phyloP scores from a whole-genome alignment of 2,329 filamentous ascomycete species.

The Beauveria sp. region DNA sequence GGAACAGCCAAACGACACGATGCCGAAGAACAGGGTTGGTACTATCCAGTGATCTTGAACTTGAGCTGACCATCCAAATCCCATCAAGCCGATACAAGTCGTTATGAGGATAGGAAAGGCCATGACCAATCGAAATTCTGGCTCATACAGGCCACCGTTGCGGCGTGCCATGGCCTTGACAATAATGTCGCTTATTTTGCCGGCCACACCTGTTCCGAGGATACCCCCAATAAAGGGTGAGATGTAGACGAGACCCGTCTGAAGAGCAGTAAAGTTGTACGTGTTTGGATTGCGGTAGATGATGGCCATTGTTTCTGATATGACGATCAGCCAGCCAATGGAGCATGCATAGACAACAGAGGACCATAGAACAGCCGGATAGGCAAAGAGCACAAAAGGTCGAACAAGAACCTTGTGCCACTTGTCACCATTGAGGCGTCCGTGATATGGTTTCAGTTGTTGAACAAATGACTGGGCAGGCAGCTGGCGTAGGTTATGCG shows the following conservation, averaged over 20 bases:
- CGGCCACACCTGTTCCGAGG: conserved; percentile 85
- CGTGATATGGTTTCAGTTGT: conserved; percentile 69
- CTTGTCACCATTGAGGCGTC: conserved; percentile 66
- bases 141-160: conserved; percentile 92
- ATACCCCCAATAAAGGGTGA: conserved; percentile 85
- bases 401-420: conserved; percentile 73
- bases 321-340: conserved; percentile 90
- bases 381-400: conserved; percentile 79
- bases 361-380: conserved; percentile 87
- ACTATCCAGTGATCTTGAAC: conserved; percentile 77
- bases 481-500: conserved; percentile 56
- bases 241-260: conserved; percentile 80
- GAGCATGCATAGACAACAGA: conserved; percentile 77
- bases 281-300: conserved; percentile 63
- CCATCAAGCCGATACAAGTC: conserved; percentile 82
- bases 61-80: conserved; percentile 87
- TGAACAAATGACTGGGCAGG: conserved; percentile 65
- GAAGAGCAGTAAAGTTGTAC: conserved; percentile 76
- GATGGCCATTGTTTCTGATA: conserved; percentile 77
- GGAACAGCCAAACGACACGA: conserved; percentile 87
- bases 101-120: conserved; percentile 68
- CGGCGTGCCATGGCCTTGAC: conserved; percentile 73
- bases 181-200: conserved; percentile 77
- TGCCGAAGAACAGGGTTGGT: conserved; percentile 85
- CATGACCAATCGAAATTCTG: conserved; percentile 89